These are phyloP conservation scores for Colletotrichum higginsianum DNA, from an alignment of 2,329 filamentous ascomycete species.

Conservation along the genomic window DNA sequence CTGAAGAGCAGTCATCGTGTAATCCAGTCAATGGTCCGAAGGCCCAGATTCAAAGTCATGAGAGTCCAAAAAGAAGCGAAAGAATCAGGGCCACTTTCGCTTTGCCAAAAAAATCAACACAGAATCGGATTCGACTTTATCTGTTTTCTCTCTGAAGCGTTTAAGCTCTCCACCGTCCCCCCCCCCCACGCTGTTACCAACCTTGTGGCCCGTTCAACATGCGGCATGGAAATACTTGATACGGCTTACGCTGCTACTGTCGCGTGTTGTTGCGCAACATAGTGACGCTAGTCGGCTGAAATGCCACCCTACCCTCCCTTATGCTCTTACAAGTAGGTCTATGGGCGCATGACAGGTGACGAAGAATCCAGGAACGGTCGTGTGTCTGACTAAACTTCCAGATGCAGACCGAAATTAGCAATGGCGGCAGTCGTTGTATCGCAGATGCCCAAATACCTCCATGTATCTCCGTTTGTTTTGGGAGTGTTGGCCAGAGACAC, in stretches of 20 bases:
- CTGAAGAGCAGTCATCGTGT: slow-evolving; percentile 11
- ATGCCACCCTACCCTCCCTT: not conserved
- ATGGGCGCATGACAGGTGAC: not conserved
- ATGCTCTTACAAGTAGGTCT: not conserved
- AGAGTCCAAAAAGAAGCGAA: not conserved
- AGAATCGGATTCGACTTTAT: slow-evolving; percentile 8
- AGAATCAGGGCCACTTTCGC: fast-evolving
- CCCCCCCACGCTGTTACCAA: slow-evolving; percentile 20
- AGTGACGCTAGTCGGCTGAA: not conserved
- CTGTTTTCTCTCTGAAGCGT: not conserved
- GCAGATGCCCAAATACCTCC: not conserved
- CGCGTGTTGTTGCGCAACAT: slow-evolving; percentile 28
- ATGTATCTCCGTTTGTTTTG: not conserved
- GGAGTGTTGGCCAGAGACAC: not conserved
- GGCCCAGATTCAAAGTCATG: not conserved
- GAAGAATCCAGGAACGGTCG: slow-evolving; percentile 1
- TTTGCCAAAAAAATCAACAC: too few relatives aligned
- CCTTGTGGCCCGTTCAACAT: slow-evolving; percentile 32
- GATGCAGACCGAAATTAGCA: slow-evolving; percentile 6
- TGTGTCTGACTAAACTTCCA: not conserved
- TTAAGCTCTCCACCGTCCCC: not conserved
- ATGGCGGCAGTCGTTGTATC: slow-evolving; percentile 1
- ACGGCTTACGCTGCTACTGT: not conserved
- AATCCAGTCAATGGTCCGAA: not conserved
- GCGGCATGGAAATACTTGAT: slow-evolving; percentile 1